phyloP scores from a whole-genome alignment of 306 rosid species.

The Purshia tridentata region DNA sequence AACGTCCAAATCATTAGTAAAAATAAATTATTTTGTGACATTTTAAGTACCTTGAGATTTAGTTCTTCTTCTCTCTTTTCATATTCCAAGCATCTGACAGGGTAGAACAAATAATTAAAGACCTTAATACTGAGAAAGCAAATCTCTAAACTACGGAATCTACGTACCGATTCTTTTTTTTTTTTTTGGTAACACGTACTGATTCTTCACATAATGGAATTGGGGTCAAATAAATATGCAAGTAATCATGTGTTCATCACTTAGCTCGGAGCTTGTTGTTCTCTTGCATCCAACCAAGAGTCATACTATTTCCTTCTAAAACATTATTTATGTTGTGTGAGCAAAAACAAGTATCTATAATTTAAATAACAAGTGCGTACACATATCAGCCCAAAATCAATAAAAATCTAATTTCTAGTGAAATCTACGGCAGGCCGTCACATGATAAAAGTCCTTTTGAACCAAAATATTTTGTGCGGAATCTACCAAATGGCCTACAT shows the following conservation, averaged over 20 bases:
- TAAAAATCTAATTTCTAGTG: no score
- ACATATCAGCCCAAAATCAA: no score
- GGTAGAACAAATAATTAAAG: background rate
- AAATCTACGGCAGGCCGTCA: no score
- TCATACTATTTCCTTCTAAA: background rate
- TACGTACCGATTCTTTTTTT: no score
- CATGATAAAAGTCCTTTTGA: no score
- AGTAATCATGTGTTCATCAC: constrained; percentile 48
- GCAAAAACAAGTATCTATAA: background rate
- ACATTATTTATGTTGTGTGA: background rate
- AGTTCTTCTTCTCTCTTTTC: constrained; percentile 51
- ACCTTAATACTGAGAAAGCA: background rate
- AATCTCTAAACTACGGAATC: background rate
- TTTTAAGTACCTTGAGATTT: constrained; percentile 55
- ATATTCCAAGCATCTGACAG: constrained; percentile 60
- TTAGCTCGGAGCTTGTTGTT: constrained; percentile 53
- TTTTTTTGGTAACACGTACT: no score
- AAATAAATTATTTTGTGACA: constrained; percentile 2
- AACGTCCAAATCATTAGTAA: no score
- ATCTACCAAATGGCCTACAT: no score
- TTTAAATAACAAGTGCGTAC: background rate
- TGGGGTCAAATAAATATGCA: background rate
- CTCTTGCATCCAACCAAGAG: constrained; percentile 43
- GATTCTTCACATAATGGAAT: background rate
- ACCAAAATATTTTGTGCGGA: no score